Base-by-base conservation (phyloP, 2,329 filamentous ascomycete species). In the Ophiostoma montium region DNA sequence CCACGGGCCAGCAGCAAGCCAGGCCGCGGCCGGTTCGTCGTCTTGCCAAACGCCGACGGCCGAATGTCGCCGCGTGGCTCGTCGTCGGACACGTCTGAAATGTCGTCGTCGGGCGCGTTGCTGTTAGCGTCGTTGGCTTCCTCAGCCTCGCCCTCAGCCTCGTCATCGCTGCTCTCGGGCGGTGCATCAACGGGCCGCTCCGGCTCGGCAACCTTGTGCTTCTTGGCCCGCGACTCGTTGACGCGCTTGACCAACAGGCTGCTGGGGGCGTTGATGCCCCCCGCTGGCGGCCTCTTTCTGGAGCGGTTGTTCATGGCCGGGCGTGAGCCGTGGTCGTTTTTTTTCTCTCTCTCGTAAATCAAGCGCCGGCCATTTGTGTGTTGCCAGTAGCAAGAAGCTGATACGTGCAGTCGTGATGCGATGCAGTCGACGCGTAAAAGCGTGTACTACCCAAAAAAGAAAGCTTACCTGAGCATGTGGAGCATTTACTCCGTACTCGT, bases 91-190 rank as follows among this genome's bases (percentile, higher is more conserved):
- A 48, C 46, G 42, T 52, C 48, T 0, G 53, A 52, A 5, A 33
- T 42, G 18, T 39, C 31, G 12, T 41, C 44, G 3, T n/a, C n/a
- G n/a, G n/a, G n/a, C n/a, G 27, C 12, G 4, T 46, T 31, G 5
- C 31, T 18, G 15, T 18, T 31, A 2, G 6, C 18, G 4, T 47
- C 39, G 5, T 33, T 31, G 11, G 33, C 35, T 1, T 35, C 32
- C 3, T 18, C 48, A 3, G 35, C 23, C 6, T 16, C 44, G 6
- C 35, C 45, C 3, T 35, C 46, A 10, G 45, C 50, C 4, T 51
- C 49, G 12, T 45, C 38, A 39, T 52, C 55, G 50, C 53, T 56
- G 52, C 53, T 55, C n/a, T 53, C 21, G 3, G 55, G 55, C 7
- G 42, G 52, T 2, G 55, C 53, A 49, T 54, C 52, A 10, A 56